Base-by-base conservation (phyloP, 495 filamentous ascomycete genomes). In the Xylaria venustula region DNA sequence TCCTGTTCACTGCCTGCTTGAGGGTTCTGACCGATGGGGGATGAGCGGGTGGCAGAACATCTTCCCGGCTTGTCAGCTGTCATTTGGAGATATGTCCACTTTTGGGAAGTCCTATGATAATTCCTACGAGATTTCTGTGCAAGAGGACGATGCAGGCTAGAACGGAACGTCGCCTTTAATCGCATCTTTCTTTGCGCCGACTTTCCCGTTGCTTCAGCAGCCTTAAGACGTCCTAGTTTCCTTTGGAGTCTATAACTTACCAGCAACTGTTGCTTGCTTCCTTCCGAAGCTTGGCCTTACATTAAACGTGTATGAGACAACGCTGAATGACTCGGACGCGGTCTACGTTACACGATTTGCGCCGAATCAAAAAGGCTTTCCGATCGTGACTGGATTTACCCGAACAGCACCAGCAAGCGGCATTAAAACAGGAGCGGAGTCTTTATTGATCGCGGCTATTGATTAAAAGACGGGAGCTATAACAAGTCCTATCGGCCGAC, bases 291-390 rank as follows among this genome's bases (percentile, higher is more conserved):
- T 58, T 37, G 28, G 30, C 1, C 6, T 49, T 5, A 11, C 19
- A 0, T 4, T 49, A 23, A 61, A 25, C 5, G 26, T 72, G 25
- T 74, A 55, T 45, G 58, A 70, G 45, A 65, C 64, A 0, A 44
- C 28, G 1, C 34, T 75, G 12, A 55, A 49, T 2, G 56, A 75
- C 49, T 50, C 62, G 23, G 20, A 49, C 0, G 61, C 66, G 1
- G 73, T 79, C n/a, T 75, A 70, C 34, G 50, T 80, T 46, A 72
- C 75, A 9, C 71, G 71, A 51, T 59, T 62, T 23, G 20, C 45
- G 4, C 71, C 72, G 0, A 55, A 62, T 6, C 66, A 70, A 15
- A 37, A 2, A 25, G 7, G 17, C 0, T 55, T 54, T 19, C 41
- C 42, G 19, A 11, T 47, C 30, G 37, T 20, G 23, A 26, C 36